Evolutionary conservation across 1,284 basidiomycete genomes (phyloP).

Genomic region (Austroboletus niveus): DNA sequence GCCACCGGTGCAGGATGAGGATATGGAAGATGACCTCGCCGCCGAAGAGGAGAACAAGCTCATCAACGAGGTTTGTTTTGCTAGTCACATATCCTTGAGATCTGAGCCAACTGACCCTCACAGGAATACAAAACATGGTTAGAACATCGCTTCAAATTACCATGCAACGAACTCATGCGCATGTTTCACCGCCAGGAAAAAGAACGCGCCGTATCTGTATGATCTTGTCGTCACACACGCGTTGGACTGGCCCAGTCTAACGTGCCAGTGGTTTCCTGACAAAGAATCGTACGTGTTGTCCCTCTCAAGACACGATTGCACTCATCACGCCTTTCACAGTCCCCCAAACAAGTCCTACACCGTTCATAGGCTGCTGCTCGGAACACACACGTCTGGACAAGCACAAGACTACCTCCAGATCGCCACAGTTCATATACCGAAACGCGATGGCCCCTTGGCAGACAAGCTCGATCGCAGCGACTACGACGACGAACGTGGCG

Average conservation of each 20-base stretch:
- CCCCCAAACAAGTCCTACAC: constrained; percentile 90
- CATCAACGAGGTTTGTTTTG: constrained; percentile 78
- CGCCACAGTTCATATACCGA: constrained; percentile 91
- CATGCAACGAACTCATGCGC: constrained; percentile 7
- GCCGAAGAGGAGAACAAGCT: constrained; percentile 88
- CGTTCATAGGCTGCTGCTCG: constrained; percentile 90
- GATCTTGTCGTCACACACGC: constrained; percentile 98
- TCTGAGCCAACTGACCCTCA: constrained; percentile 13
- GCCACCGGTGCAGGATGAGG: constrained; percentile 58
- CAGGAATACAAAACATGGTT: constrained; percentile 86
- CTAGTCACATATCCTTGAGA: not conserved
- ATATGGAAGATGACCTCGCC: constrained; percentile 77
- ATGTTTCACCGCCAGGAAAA: constrained; percentile 66
- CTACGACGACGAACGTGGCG: constrained; percentile 93
- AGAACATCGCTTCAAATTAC: constrained; percentile 10
- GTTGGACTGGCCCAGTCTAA: constrained; percentile 96
- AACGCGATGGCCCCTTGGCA: constrained; percentile 60
- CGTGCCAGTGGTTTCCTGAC: constrained; percentile 99
- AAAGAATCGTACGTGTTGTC: constrained; percentile 73
- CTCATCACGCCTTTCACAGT: constrained; percentile 36
- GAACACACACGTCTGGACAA: constrained; percentile 96
- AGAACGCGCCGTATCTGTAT: constrained; percentile 96
- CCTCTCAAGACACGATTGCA: not conserved
- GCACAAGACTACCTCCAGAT: constrained; percentile 97
- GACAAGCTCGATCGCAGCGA: constrained; percentile 76